phyloP scores from a whole-genome alignment of 805 yeast genomes.

The Priceomyces medius region DNA sequence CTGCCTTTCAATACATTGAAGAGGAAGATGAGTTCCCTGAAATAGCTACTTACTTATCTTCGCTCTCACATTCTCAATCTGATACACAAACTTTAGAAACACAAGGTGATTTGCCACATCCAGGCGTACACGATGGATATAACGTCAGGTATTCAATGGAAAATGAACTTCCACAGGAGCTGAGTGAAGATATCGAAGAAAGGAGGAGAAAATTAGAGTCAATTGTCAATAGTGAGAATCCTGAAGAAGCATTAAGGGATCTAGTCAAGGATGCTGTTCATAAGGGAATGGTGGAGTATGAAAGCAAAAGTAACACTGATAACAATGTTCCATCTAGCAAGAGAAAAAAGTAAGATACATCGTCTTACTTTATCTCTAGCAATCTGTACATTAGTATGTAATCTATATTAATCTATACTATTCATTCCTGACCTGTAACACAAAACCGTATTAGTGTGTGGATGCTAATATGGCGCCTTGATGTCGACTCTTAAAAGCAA shows the following conservation, averaged over 20 bases:
- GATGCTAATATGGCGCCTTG: background rate
- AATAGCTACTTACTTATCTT: slow-evolving; percentile 59
- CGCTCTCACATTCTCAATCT: slow-evolving; percentile 34
- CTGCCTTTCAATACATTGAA: slow-evolving; percentile 69
- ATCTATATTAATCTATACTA: no score
- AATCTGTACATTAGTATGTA: no score
- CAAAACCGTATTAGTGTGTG: background rate
- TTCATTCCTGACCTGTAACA: background rate
- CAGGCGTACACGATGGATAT: slow-evolving; percentile 45
- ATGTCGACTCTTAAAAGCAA: background rate
- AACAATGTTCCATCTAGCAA: slow-evolving; percentile 28
- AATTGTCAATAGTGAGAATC: slow-evolving; percentile 75
- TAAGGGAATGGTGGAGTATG: slow-evolving; percentile 44
- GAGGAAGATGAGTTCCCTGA: slow-evolving; percentile 89
- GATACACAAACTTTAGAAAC: slow-evolving; percentile 11
- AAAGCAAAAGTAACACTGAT: slow-evolving; percentile 22
- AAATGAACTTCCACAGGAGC: slow-evolving; percentile 30
- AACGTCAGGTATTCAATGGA: slow-evolving; percentile 59
- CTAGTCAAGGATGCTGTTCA: slow-evolving; percentile 67
- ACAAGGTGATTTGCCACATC: slow-evolving; percentile 28
- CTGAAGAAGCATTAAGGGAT: slow-evolving; percentile 72
- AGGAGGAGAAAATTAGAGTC: slow-evolving; percentile 64
- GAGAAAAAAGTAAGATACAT: slow-evolving; percentile 25
- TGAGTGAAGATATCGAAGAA: slow-evolving; percentile 44
- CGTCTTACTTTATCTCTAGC: no score